Base-by-base conservation (phyloP, 1,284 basidiomycete genomes). In the Papiliotrema nemorosa region DNA sequence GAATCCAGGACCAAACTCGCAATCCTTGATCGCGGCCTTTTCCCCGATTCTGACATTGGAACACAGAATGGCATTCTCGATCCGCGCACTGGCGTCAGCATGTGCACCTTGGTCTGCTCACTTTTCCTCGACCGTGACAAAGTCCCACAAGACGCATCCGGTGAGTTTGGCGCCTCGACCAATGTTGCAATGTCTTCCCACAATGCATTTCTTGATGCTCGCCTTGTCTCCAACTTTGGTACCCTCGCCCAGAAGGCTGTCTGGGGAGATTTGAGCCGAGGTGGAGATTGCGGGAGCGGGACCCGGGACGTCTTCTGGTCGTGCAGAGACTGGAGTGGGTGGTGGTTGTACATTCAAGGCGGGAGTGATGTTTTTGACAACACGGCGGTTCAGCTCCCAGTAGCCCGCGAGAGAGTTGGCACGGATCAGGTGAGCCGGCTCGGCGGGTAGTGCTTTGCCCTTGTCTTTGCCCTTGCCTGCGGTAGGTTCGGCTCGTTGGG, bases 71-170 rank as follows among this genome's bases (percentile, higher is more conserved):
- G 85, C 89, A 37, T 88, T 87, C 41, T 97, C 94, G 5, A 98
- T 76, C 69, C 90, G 91, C 16, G 85, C 90, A 9, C 91, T 94
- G 61, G 24, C 41, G 37, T 46, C 53, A 53, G 34, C 33, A n/a
- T 35, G 3, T 16, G 14, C 26, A 38, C 37, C 3, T n/a, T n/a
- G 21, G 5, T 4, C 10, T 18, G 56, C 64, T 55, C 46, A 69
- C 66, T 69, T 69, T 46, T 71, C 69, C 52, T 73, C 88, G 24
- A 98, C 78, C 3, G 86, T 80, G 60, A 91, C 93, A 63, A 91
- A 88, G 66, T 97, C 93, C 70, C 96, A 81, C 25, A 98, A 71
- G 12, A 97, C 82, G 62, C 87, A 92, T n/a, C 88, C 87, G 1
- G 80, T 81, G 49, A 97, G 83, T 72, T 86, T 91, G 26, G 82